These are phyloP conservation scores for Pichia sp. DNA, from an alignment of 1,139 yeast species.

Conservation along the genomic window DNA sequence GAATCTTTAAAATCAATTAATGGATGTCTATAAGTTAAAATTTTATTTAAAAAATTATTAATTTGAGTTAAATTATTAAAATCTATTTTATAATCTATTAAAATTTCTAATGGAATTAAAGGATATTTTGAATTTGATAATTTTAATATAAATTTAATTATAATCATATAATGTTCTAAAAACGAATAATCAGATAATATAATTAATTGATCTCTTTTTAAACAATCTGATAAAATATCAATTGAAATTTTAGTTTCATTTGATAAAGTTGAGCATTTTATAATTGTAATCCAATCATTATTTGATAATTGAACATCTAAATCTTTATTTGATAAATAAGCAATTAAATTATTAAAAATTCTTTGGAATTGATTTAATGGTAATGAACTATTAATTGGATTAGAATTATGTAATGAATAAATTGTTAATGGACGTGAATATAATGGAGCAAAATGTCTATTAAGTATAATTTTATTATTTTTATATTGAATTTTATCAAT, in stretches of 20 bases:
- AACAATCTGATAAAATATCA: constrained; percentile 42
- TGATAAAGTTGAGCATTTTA: constrained; percentile 30
- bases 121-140: constrained; percentile 27
- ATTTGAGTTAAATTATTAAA: constrained; percentile 16
- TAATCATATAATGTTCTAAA: constrained; percentile 29
- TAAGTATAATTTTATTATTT: constrained; percentile 19
- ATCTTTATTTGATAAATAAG: constrained; percentile 24
- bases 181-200: constrained; percentile 30
- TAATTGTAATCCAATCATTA: constrained; percentile 29
- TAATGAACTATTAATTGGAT: constrained; percentile 18
- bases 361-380: constrained; percentile 36
- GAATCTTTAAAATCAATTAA: constrained; percentile 1
- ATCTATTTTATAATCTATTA: constrained; percentile 15
- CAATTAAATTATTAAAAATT: constrained; percentile 29
- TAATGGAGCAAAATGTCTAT: constrained; percentile 20
- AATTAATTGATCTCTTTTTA: constrained; percentile 39
- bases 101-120: constrained; percentile 21
- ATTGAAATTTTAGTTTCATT: constrained; percentile 22
- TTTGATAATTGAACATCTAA: constrained; percentile 20
- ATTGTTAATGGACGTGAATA: constrained; percentile 26
- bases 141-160: constrained; percentile 23
- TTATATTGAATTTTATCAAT: constrained; percentile 36
- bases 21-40: constrained; percentile 18
- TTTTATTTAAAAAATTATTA: constrained; percentile 16
- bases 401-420: constrained; percentile 19